phyloP scores from a whole-genome alignment of 2,329 filamentous ascomycete species.

The Aquanectria penicillioides region DNA sequence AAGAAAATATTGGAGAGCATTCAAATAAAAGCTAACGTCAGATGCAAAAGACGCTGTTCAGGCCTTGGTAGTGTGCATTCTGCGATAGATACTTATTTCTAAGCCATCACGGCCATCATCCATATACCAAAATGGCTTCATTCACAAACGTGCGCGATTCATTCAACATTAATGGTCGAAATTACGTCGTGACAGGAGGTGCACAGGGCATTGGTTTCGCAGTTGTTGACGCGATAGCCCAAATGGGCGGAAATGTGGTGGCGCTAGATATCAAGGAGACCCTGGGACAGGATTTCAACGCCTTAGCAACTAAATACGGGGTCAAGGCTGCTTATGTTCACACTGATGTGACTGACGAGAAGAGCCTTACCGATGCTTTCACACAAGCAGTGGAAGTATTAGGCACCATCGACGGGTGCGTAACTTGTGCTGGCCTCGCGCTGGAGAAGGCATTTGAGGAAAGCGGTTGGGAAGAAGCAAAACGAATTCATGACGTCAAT shows the following conservation, averaged over 20 bases:
- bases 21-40: too few species aligned
- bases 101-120: neutral
- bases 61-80: too few species aligned
- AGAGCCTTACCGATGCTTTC: constrained; percentile 37
- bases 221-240: constrained; percentile 47
- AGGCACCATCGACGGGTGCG: constrained; percentile 39
- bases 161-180: constrained; percentile 46
- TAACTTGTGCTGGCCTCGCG: constrained; percentile 48
- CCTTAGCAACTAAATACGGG: constrained; percentile 27
- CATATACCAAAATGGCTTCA: neutral
- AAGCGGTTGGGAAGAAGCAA: constrained; percentile 52
- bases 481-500: constrained; percentile 51
- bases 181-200: constrained; percentile 50
- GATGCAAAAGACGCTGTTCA: too few species aligned
- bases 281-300: constrained; percentile 40
- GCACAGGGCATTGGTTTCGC: constrained; percentile 51
- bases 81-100: too few species aligned
- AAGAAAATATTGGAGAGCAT: too few species aligned
- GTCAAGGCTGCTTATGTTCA: constrained; percentile 39
- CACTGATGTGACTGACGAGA: constrained; percentile 41
- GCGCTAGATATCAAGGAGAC: constrained; percentile 45
- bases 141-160: neutral
- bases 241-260: constrained; percentile 51
- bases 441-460: constrained; percentile 55
- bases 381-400: constrained; percentile 32